These are phyloP conservation scores for Cucurbita pepo DNA, from an alignment of 306 rosid genomes.

Conservation along the genomic window DNA sequence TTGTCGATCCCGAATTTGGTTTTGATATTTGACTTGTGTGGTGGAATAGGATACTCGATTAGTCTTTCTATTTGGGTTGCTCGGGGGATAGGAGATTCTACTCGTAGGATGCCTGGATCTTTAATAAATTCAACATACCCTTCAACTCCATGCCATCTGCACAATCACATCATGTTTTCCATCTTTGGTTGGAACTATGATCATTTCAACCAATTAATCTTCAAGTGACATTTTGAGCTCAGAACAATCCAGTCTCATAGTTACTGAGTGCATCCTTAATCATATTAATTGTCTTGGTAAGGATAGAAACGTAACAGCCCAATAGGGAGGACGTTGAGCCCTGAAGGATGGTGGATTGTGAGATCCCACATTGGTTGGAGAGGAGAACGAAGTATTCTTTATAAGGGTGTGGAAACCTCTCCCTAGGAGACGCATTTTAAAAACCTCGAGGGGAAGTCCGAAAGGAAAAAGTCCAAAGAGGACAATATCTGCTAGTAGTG, in stretches of 20 bases:
- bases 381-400: no score
- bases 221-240: neutral
- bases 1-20: neutral
- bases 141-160: neutral
- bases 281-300: neutral
- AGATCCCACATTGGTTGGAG: no score
- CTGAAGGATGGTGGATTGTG: no score
- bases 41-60: constrained; percentile 2
- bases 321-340: no score
- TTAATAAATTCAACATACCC: neutral
- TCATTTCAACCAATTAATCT: neutral
- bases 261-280: neutral
- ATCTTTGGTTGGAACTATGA: neutral
- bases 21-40: neutral
- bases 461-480: no score
- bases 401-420: no score
- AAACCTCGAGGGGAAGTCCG: no score
- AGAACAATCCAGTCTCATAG: neutral
- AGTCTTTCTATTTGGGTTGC: neutral
- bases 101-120: neutral
- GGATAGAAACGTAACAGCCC: neutral
- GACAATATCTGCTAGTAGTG: no score
- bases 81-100: neutral
- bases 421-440: no score
- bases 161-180: neutral